phyloP scores from a whole-genome alignment of 345 rosid species.

The Citrus cavaleriei region DNA sequence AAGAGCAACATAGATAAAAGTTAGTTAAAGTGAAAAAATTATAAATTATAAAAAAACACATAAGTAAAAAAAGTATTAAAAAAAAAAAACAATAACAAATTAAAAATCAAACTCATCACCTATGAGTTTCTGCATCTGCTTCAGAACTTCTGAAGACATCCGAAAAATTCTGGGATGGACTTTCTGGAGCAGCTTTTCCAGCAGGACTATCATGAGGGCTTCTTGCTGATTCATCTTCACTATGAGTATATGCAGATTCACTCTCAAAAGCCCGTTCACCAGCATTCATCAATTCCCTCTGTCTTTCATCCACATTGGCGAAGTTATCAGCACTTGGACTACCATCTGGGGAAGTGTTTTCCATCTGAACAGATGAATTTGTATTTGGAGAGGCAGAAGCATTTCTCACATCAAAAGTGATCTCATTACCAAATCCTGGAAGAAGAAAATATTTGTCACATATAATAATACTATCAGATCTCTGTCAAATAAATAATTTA shows the following conservation, averaged over 20 bases:
- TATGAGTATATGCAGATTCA: slow-evolving; percentile 57
- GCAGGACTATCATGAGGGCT: slow-evolving; percentile 82
- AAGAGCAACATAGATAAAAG: not conserved
- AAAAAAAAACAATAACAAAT: no score
- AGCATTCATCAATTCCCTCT: slow-evolving; percentile 36
- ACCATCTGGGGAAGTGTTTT: slow-evolving; percentile 48
- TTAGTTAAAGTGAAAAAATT: not conserved
- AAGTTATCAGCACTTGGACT: slow-evolving; percentile 46
- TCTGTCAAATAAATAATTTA: not conserved
- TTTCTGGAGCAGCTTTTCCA: slow-evolving; percentile 54
- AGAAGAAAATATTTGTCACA: slow-evolving; percentile 12
- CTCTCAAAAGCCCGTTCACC: slow-evolving; percentile 48
- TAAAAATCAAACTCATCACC: slow-evolving; percentile 28
- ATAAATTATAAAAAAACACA: no score
- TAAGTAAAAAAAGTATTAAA: no score
- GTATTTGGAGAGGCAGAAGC: slow-evolving; percentile 29
- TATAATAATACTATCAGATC: slow-evolving; percentile 13
- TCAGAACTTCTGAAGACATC: slow-evolving; percentile 54
- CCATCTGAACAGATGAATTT: slow-evolving; percentile 41
- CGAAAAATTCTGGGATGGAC: slow-evolving; percentile 64
- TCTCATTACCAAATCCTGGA: slow-evolving; percentile 86
- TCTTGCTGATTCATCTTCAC: slow-evolving; percentile 82
- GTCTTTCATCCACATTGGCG: slow-evolving; percentile 46
- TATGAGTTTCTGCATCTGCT: slow-evolving; percentile 49
- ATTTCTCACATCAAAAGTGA: slow-evolving; percentile 49